phyloP scores from a whole-genome alignment of 352 stramenopile genomes.

The Phytophthora palmivora region DNA sequence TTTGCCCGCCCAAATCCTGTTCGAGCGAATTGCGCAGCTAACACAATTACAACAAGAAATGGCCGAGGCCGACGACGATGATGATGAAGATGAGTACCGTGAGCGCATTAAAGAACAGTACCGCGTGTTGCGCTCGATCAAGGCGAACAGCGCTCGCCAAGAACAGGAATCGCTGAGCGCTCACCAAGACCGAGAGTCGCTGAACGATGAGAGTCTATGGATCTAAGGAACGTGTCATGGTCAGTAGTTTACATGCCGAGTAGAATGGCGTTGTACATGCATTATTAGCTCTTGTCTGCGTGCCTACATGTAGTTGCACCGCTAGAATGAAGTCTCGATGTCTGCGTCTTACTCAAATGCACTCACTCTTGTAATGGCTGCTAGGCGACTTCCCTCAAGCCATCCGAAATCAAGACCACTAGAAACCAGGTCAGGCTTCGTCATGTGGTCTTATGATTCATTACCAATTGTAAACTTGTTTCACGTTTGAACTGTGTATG shows the following conservation, averaged over 20 bases:
- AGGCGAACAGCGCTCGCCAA: conserved; percentile 36
- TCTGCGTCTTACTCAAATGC: not conserved
- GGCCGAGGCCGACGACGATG: conserved; percentile 48
- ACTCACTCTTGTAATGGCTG: not conserved
- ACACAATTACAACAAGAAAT: conserved; percentile 65
- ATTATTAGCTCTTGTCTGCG: conserved; percentile 3
- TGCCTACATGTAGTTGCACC: not conserved
- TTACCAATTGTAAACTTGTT: conserved; percentile 5
- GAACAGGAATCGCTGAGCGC: conserved; percentile 13
- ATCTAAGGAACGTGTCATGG: conserved; percentile 10
- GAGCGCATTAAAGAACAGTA: conserved; percentile 70
- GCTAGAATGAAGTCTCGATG: conserved; percentile 1
- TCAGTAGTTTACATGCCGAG: conserved; percentile 19
- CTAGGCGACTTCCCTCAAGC: not conserved
- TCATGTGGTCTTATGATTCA: conserved; percentile 6
- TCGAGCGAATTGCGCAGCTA: conserved; percentile 61
- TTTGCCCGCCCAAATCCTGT: conserved; percentile 44
- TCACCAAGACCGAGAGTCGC: conserved; percentile 3
- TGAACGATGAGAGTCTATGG: conserved; percentile 34
- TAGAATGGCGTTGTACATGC: conserved; percentile 29
- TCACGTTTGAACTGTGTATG: not conserved
- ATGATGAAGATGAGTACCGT: conserved; percentile 57
- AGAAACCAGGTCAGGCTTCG: conserved; percentile 4
- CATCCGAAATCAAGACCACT: not conserved
- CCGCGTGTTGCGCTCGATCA: conserved; percentile 53